phyloP scores from a whole-genome alignment of 495 filamentous ascomycete species.

The Trichoderma reesei region DNA sequence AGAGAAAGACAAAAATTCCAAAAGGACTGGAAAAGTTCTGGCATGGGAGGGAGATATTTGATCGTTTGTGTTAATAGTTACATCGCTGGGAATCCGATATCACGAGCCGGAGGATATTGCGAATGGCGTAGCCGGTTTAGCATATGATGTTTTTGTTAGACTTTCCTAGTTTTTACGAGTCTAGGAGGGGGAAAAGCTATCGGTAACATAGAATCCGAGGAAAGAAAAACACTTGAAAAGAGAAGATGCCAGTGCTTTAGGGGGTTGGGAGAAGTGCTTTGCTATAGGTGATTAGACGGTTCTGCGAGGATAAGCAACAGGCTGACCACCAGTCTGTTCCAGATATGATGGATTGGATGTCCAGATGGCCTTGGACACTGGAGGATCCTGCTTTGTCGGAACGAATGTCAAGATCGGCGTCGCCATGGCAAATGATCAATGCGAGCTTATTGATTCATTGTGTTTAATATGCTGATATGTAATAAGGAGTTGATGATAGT shows the following conservation, averaged over 20 bases:
- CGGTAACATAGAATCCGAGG: background rate
- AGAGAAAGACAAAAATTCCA: background rate
- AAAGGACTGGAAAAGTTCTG: background rate
- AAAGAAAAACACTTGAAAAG: background rate
- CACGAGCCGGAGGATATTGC: conserved; percentile 7
- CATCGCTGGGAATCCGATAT: background rate
- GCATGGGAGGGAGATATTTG: conserved; percentile 6
- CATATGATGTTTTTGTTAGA: conserved; percentile 8
- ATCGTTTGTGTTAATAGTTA: conserved; percentile 7
- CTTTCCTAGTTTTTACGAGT: conserved; percentile 6
- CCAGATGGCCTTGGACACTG: too few species aligned
- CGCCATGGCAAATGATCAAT: too few species aligned
- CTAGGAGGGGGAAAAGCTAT: conserved; percentile 7
- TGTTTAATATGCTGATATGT: too few species aligned
- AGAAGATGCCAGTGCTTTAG: background rate
- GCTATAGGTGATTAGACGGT: too few species aligned
- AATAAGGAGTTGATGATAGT: too few species aligned
- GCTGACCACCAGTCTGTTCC: too few species aligned
- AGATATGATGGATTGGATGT: too few species aligned
- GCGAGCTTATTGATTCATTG: too few species aligned
- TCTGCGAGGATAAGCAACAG: too few species aligned
- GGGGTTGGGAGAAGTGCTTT: too few species aligned
- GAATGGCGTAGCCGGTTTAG: conserved; percentile 9
- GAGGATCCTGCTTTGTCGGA: too few species aligned
- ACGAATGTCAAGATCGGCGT: too few species aligned